Evolutionary conservation across 257 asterid species (phyloP).

Genomic region (Mentha longifolia): DNA sequence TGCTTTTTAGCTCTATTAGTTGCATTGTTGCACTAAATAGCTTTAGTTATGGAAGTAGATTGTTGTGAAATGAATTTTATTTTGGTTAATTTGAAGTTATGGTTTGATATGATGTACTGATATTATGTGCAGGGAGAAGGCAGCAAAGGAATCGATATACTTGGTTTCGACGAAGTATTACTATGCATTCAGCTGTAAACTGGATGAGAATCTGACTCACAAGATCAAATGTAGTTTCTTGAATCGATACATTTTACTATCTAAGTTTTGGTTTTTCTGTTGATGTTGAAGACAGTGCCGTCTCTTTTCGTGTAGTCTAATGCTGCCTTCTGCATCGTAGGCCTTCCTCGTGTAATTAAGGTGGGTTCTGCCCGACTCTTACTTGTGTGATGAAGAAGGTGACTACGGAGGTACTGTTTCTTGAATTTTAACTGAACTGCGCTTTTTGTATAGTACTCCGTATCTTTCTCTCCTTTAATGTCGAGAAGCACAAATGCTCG

Average conservation of each 20-base stretch:
- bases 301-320: background rate
- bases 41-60: background rate
- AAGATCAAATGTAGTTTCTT: conserved; percentile 41
- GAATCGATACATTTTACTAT: background rate
- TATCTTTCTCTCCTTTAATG: no score
- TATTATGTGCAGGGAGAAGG: conserved; percentile 43
- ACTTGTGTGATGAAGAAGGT: conserved; percentile 40
- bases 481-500: background rate
- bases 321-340: conserved; percentile 27
- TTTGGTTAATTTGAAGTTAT: conserved; percentile 2
- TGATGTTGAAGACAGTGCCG: background rate
- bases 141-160: conserved; percentile 50
- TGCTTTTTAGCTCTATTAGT: no score
- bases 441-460: no score
- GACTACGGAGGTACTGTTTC: conserved; percentile 54
- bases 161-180: conserved; percentile 58
- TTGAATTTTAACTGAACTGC: no score
- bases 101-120: conserved; percentile 5
- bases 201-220: conserved; percentile 32
- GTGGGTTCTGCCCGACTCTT: conserved; percentile 55
- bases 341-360: conserved; percentile 44
- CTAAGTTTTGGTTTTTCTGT: background rate
- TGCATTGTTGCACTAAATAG: no score
- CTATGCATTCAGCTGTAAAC: conserved; percentile 49
- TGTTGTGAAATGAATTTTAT: conserved; percentile 5